Conservation (phyloP, 441 rosid species). For the Jatropha podagrica region DNA sequence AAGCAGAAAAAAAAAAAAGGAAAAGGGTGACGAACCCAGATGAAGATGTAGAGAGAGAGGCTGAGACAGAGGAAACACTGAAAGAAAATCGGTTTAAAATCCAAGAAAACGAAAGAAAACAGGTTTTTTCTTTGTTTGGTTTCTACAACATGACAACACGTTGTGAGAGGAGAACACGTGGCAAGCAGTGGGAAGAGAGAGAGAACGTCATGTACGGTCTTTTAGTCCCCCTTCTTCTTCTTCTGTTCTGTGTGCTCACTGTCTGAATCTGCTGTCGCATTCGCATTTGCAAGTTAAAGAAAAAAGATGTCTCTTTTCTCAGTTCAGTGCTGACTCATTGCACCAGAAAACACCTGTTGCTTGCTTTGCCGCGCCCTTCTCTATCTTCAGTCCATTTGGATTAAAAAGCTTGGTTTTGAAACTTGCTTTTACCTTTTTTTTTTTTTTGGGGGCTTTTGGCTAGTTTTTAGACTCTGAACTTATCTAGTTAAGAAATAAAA, state of each 20-base stretch:
- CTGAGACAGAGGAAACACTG: not conserved
- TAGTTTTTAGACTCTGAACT: no score
- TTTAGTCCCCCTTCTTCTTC: not conserved
- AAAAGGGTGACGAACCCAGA: constrained; percentile 15
- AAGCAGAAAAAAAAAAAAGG: not conserved
- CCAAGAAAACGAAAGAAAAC: no score
- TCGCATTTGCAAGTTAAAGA: not conserved
- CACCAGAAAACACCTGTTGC: not conserved
- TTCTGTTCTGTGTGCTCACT: not conserved
- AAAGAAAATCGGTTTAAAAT: no score
- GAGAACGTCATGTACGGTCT: not conserved
- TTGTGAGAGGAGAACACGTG: constrained; percentile 27
- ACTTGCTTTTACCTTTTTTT: no score
- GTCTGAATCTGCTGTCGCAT: no score
- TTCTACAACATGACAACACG: constrained; percentile 27
- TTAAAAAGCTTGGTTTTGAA: no score
- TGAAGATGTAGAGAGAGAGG: constrained; percentile 4
- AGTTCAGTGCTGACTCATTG: not conserved
- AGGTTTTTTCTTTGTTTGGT: not conserved
- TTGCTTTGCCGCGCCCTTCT: not conserved
- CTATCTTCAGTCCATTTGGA: no score
- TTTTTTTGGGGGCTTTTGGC: no score
- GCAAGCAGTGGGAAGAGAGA: constrained; percentile 9
- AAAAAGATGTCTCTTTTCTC: not conserved
- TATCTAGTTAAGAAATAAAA: no score